These are phyloP conservation scores for Solanum appendiculatum DNA, from an alignment of 257 asterid species.

Conservation along the genomic window DNA sequence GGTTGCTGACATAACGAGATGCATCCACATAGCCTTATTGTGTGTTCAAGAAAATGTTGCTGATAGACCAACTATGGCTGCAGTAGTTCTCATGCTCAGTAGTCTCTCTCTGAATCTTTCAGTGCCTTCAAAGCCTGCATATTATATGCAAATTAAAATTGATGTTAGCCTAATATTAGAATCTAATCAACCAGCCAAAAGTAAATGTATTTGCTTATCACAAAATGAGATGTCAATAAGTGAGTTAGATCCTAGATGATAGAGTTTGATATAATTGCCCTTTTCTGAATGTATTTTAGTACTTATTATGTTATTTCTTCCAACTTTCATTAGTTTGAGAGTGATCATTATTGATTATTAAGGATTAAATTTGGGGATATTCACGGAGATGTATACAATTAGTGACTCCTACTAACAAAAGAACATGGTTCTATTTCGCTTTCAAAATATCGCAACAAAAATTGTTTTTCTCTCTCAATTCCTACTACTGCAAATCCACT, in stretches of 20 bases:
- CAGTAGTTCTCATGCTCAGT: constrained; percentile 19
- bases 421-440: neutral
- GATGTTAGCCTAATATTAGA: neutral
- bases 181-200: neutral
- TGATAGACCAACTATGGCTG: constrained; percentile 22
- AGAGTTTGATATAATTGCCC: neutral
- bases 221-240: neutral
- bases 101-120: constrained; percentile 5
- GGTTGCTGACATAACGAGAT: constrained; percentile 1
- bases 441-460: neutral
- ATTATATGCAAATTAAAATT: neutral
- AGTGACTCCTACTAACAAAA: neutral
- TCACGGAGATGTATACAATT: neutral
- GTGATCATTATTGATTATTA: neutral
- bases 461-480: neutral
- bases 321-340: neutral
- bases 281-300: no score
- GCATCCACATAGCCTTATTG: constrained; percentile 20
- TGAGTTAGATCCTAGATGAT: constrained; percentile 1
- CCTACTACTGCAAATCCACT: neutral
- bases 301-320: neutral
- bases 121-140: constrained; percentile 14
- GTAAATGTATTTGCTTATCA: neutral
- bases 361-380: neutral
- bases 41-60: constrained; percentile 18